Percentiles rank a stretch among this genome's conserved stretches.
phyloP scores from a whole-genome alignment of 371 early-diverging fungal genomes.

The Apophysomyces sp. region DNA sequence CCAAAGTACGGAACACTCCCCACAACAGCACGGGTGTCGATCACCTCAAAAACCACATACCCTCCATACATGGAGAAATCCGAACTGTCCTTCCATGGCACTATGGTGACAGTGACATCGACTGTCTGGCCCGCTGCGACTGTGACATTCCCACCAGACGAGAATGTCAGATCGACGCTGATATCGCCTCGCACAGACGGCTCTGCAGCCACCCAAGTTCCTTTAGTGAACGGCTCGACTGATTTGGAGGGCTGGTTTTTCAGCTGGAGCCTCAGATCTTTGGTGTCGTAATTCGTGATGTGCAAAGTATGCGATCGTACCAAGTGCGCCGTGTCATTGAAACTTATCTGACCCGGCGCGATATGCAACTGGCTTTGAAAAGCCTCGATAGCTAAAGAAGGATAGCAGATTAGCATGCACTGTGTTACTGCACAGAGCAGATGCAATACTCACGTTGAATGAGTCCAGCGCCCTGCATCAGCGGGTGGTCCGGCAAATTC shows the following conservation, averaged over 20 bases:
- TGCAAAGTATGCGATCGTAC: slow-evolving; percentile 35
- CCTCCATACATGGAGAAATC: slow-evolving; percentile 47
- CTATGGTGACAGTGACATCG: slow-evolving; percentile 34
- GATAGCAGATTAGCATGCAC: neutral
- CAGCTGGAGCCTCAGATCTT: slow-evolving; percentile 33
- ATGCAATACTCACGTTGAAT: slow-evolving; percentile 49
- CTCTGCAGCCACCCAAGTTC: slow-evolving; percentile 10
- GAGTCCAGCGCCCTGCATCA: slow-evolving; percentile 77
- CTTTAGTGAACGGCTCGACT: slow-evolving; percentile 26
- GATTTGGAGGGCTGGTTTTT: slow-evolving; percentile 5
- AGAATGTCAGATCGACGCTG: slow-evolving; percentile 33
- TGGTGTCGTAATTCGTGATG: slow-evolving; percentile 53
- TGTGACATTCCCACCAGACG: slow-evolving; percentile 15
- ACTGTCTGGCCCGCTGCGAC: slow-evolving; percentile 35
- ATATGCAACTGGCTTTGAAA: slow-evolving; percentile 51
- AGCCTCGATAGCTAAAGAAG: slow-evolving; percentile 47
- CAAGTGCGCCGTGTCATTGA: slow-evolving; percentile 64
- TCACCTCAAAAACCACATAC: slow-evolving; percentile 16
- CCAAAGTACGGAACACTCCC: slow-evolving; percentile 60
- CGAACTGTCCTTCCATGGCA: slow-evolving; percentile 11
- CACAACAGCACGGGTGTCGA: slow-evolving; percentile 12
- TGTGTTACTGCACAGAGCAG: too few species aligned
- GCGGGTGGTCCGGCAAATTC: slow-evolving; percentile 32
- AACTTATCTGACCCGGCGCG: slow-evolving; percentile 62
- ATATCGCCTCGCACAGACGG: slow-evolving; percentile 22